Base-by-base conservation (phyloP, 768 basidiomycete genomes). In the Boletus eberwhitei region DNA sequence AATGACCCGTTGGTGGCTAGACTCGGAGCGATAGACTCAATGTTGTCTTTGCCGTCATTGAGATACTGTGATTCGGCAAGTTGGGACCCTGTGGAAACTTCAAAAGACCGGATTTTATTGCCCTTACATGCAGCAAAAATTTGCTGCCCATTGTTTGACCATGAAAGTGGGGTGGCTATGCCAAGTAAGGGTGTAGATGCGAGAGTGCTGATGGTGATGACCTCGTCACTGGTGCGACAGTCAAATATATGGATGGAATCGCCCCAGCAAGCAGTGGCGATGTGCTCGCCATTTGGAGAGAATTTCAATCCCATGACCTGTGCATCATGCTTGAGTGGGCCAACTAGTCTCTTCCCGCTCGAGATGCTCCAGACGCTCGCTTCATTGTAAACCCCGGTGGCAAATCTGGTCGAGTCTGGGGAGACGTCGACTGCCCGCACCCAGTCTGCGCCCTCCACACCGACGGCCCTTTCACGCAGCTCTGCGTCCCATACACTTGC, bases 131-230 rank as follows among this genome's bases (percentile, higher is more conserved):
- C 4, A 2, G 16, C 24, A 11, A 42, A 9, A 42, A 42, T 16
- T 16, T 2, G 41, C 9, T 42, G 41, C 5, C 24, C 16, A 5
- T 42, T 4, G 5, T 11, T 42, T 8, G 41, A 42, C 41, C 41
- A 42, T 5, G 22, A 14, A 8, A 42, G 22, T 0, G 41, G 22
- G 8, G 22, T 42, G 16, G 2, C 5, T 24, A 8, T 0, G 4
- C 0, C 2, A 0, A 1, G 4, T 9, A 2, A 17, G 8, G 41
- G 14, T 4, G 16, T 9, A n/a, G 8, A 2, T 16, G 8, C n/a
- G n/a, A n/a, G n/a, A n/a, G 41, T 5, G 4, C 24, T 16, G 16
- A 42, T 42, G 8, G 14, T 16, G 8, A 42, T 24, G 7, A 42
- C 5, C 4, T 24, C 4, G 8, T 42, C 16, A 24, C 41, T 16